Conservation (phyloP, 352 stramenopile genomes). For the Phytophthora tentaculata region DNA sequence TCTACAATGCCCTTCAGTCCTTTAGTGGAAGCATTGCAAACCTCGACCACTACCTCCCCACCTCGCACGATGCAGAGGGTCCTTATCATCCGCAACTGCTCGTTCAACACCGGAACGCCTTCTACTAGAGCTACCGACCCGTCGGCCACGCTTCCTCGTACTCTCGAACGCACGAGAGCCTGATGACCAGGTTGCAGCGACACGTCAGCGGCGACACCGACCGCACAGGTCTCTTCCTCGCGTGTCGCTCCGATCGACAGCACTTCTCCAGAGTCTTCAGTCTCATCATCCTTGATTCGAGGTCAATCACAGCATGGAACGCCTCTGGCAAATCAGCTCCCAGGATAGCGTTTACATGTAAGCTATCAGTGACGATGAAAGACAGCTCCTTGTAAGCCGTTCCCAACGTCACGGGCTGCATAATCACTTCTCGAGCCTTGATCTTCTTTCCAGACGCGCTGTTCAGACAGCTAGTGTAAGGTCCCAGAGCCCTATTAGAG, state of each 20-base stretch:
- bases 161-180: not conserved
- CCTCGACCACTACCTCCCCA: not conserved
- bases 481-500: not conserved
- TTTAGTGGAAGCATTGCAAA: conserved; percentile 8
- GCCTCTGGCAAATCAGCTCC: not conserved
- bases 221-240: not conserved
- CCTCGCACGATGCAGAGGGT: not conserved
- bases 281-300: not conserved
- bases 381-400: not conserved
- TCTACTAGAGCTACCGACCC: not conserved
- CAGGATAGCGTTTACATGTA: not conserved
- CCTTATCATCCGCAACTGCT: not conserved
- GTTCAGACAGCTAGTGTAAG: not conserved
- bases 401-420: not conserved
- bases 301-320: conserved; percentile 4
- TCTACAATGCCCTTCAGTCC: not conserved
- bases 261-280: not conserved
- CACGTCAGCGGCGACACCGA: not conserved
- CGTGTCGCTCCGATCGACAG: not conserved
- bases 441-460: not conserved
- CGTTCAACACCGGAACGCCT: not conserved
- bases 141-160: not conserved
- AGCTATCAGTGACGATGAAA: not conserved
- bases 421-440: not conserved
- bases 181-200: not conserved